These are phyloP conservation scores for Hawksworthiomyces lignivorus DNA, from an alignment of 2,329 filamentous ascomycete genomes.

Conservation along the genomic window DNA sequence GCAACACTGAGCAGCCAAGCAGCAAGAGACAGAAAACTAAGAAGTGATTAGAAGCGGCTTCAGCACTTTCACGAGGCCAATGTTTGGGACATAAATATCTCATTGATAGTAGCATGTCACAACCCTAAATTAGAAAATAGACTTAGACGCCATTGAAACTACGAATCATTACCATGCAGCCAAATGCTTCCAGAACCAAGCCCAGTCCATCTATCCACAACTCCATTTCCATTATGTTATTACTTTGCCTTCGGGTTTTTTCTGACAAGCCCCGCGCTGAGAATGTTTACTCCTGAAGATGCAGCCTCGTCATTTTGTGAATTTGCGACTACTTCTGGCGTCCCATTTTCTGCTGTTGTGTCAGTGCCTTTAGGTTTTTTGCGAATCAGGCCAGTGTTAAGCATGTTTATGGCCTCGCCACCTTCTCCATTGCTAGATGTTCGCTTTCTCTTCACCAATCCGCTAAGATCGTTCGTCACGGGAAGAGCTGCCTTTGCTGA, in stretches of 20 bases:
- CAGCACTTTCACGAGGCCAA: too few species aligned
- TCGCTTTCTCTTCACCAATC: slow-evolving; percentile 33
- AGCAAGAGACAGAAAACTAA: slow-evolving; percentile 19
- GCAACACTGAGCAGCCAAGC: slow-evolving; percentile 1
- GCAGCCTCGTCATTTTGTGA: background rate
- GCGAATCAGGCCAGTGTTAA: slow-evolving; percentile 33
- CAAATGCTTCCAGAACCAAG: too few species aligned
- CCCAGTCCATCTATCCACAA: background rate
- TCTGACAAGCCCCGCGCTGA: slow-evolving; percentile 33
- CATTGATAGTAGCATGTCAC: too few species aligned
- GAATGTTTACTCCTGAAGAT: slow-evolving; percentile 30
- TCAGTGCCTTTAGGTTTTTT: slow-evolving; percentile 39
- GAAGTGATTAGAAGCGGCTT: too few species aligned
- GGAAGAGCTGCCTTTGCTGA: background rate
- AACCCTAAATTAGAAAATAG: too few species aligned
- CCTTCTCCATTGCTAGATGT: slow-evolving; percentile 18
- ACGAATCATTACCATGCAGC: too few species aligned
- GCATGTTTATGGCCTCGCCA: slow-evolving; percentile 21
- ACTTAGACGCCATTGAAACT: too few species aligned
- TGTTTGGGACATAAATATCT: too few species aligned
- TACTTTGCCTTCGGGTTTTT: slow-evolving; percentile 46
- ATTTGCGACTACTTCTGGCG: slow-evolving; percentile 4
- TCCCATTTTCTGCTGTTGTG: slow-evolving; percentile 13
- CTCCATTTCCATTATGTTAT: slow-evolving; percentile 2
- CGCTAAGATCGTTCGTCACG: slow-evolving; percentile 36